Conservation (phyloP, 345 rosid genomes). For the Eucalyptus coolabah region DNA sequence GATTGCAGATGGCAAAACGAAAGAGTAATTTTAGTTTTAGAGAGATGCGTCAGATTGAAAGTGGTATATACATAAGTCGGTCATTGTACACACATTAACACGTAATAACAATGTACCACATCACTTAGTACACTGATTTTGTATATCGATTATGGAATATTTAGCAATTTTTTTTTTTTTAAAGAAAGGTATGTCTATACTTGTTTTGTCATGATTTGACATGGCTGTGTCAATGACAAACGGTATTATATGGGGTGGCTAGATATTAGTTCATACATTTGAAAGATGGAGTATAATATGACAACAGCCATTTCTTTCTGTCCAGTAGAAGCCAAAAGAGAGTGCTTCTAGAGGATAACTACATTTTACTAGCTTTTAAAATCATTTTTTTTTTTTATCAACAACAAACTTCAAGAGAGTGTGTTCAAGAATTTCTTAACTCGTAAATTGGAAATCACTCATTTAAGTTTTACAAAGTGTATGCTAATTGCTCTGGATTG, state of each 20-base stretch:
- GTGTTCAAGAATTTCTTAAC: neutral
- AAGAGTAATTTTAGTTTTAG: neutral
- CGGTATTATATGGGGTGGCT: neutral
- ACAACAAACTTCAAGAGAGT: neutral
- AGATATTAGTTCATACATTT: neutral
- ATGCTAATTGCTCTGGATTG: neutral
- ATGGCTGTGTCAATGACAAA: neutral
- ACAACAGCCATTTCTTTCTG: neutral
- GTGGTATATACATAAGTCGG: neutral
- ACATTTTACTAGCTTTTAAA: neutral
- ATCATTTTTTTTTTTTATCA: neutral
- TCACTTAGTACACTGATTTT: neutral
- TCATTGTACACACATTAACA: neutral
- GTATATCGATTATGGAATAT: neutral
- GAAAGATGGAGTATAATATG: neutral
- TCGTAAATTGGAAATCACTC: neutral
- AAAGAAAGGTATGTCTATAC: neutral
- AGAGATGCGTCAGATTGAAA: neutral
- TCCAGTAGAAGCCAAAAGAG: neutral
- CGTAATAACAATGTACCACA: neutral
- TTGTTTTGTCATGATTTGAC: neutral
- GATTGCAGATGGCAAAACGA: neutral
- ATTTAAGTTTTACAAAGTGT: neutral
- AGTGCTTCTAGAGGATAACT: neutral
- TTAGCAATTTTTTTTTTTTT: neutral